These are phyloP conservation scores for Rhizomucor miehei DNA, from an alignment of 371 early-diverging fungal species.

Conservation along the genomic window DNA sequence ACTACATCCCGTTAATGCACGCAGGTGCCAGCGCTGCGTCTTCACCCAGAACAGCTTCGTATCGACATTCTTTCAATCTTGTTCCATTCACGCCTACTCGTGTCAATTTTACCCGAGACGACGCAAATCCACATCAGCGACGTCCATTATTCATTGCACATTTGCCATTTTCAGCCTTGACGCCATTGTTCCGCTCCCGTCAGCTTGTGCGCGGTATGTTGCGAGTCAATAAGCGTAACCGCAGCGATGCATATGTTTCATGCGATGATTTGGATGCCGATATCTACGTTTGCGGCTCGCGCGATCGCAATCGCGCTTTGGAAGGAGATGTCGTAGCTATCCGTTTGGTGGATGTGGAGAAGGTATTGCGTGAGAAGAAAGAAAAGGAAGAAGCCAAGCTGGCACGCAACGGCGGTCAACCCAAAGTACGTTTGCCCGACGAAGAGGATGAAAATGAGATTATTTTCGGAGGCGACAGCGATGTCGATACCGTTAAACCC, in stretches of 20 bases:
- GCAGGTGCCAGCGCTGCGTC: background rate
- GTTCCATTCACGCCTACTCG: slow-evolving; percentile 55
- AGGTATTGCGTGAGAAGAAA: slow-evolving; percentile 55
- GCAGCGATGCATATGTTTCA: slow-evolving; percentile 84
- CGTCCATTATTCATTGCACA: slow-evolving; percentile 59
- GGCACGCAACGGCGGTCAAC: slow-evolving; percentile 47
- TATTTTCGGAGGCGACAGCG: slow-evolving; percentile 54
- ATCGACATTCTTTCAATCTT: slow-evolving; percentile 27
- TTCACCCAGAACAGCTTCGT: slow-evolving; percentile 16
- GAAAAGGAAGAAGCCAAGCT: slow-evolving; percentile 52
- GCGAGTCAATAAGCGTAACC: slow-evolving; percentile 82
- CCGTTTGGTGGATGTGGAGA: slow-evolving; percentile 68
- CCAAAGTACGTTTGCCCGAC: slow-evolving; percentile 38
- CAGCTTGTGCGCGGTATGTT: slow-evolving; percentile 66
- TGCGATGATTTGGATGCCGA: slow-evolving; percentile 64
- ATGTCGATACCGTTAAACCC: slow-evolving; percentile 54
- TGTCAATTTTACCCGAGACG: slow-evolving; percentile 48
- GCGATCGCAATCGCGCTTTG: slow-evolving; percentile 82
- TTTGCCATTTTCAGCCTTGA: slow-evolving; percentile 55
- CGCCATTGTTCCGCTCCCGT: slow-evolving; percentile 43
- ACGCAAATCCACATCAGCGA: slow-evolving; percentile 54
- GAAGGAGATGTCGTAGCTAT: slow-evolving; percentile 90
- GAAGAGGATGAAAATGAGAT: slow-evolving; percentile 52
- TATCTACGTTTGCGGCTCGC: slow-evolving; percentile 76
- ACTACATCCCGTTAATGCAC: too few relatives aligned